Conservation (phyloP, 768 basidiomycete genomes). For the Russula sp. region DNA sequence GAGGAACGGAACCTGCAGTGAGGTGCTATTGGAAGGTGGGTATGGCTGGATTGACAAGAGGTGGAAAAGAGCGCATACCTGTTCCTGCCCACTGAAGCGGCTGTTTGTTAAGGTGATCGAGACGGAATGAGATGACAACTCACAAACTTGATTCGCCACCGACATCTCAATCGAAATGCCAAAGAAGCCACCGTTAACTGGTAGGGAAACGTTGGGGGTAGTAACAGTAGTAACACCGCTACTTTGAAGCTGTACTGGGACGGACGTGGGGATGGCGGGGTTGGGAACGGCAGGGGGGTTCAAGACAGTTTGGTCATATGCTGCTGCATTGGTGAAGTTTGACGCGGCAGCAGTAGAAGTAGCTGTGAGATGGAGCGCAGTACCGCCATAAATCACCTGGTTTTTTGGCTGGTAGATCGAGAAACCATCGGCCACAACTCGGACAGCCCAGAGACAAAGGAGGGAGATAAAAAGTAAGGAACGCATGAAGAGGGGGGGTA, state of each 20-base stretch:
- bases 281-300: conserved; percentile 51
- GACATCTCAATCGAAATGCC: conserved; percentile 80
- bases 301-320: conserved; percentile 52
- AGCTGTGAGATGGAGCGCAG: conserved; percentile 2
- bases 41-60: too few species aligned
- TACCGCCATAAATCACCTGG: conserved; percentile 29
- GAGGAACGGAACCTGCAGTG: conserved; percentile 61
- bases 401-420: conserved; percentile 26
- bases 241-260: conserved; percentile 44
- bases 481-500: neutral
- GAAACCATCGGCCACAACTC: conserved; percentile 1
- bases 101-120: conserved; percentile 5
- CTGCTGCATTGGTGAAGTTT: conserved; percentile 47
- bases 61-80: conserved; percentile 4
- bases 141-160: conserved; percentile 63
- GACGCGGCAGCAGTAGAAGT: conserved; percentile 39
- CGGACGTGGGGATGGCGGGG: conserved; percentile 43
- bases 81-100: conserved; percentile 49
- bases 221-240: conserved; percentile 28
- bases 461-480: neutral
- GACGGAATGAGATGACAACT: conserved; percentile 33
- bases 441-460: neutral
- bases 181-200: conserved; percentile 53
- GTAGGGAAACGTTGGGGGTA: conserved; percentile 42
- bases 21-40: conserved; percentile 39